phyloP scores from a whole-genome alignment of 768 basidiomycete genomes.

The Boletus reticuloceps region DNA sequence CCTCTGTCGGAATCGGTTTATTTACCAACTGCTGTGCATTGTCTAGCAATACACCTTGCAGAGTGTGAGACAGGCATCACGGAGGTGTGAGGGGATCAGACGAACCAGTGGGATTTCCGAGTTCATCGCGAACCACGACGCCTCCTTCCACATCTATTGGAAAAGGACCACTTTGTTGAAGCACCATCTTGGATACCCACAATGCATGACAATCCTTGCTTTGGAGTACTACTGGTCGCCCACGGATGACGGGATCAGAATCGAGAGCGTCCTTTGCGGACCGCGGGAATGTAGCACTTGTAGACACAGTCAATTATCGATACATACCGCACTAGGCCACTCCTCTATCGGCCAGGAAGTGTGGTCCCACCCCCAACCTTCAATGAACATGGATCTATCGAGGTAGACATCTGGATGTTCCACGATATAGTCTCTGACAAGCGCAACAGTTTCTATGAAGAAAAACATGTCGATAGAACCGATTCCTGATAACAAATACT shows the following conservation, averaged over 20 bases:
- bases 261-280: no score
- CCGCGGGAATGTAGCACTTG: no score
- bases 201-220: constrained; percentile 88
- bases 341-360: constrained; percentile 60
- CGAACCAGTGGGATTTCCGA: constrained; percentile 70
- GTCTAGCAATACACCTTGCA: constrained; percentile 72
- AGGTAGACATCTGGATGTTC: constrained; percentile 49
- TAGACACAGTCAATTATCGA: no score
- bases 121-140: constrained; percentile 63
- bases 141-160: constrained; percentile 79
- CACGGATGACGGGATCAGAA: constrained; percentile 59
- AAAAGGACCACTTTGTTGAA: constrained; percentile 57
- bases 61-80: constrained; percentile 2
- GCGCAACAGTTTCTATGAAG: constrained; percentile 55
- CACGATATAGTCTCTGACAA: constrained; percentile 45
- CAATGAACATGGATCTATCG: constrained; percentile 46
- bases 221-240: constrained; percentile 71
- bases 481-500: no score
- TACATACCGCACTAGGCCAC: constrained; percentile 69
- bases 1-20: constrained; percentile 61
- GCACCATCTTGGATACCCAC: constrained; percentile 72
- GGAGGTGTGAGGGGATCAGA: neutral
- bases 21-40: constrained; percentile 44
- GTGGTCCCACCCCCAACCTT: constrained; percentile 79
- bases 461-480: no score